Percentiles rank a stretch among this genome's conserved stretches.
Evolutionary conservation across 1,139 yeast species (phyloP).

Genomic region (Pneumocystis wakefieldiae): DNA sequence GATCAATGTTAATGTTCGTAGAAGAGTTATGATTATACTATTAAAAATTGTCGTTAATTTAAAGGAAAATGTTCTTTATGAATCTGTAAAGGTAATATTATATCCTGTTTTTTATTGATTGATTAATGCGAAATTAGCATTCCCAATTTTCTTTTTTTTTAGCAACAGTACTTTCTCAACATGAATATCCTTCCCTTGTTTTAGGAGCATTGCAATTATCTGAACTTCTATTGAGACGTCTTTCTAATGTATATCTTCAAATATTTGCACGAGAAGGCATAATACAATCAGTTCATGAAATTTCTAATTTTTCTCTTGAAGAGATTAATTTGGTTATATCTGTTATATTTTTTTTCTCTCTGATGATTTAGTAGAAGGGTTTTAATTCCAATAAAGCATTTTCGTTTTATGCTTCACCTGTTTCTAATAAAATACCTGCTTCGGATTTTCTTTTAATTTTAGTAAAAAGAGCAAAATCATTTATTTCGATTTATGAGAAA

Average conservation of each 20-base stretch:
- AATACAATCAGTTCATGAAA: constrained; percentile 34
- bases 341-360: background rate
- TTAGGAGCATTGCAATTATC: constrained; percentile 42
- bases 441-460: background rate
- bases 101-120: background rate
- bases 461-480: constrained; percentile 1
- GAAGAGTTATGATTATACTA: constrained; percentile 42
- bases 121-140: constrained; percentile 3
- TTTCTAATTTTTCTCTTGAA: constrained; percentile 4
- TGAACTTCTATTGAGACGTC: constrained; percentile 31
- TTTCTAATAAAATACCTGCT: background rate
- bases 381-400: background rate
- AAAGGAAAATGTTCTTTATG: constrained; percentile 16
- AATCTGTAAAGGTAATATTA: constrained; percentile 15
- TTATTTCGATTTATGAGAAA: background rate
- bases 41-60: constrained; percentile 35
- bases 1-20: constrained; percentile 52
- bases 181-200: constrained; percentile 28
- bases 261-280: constrained; percentile 62
- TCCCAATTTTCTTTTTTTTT: constrained; percentile 31
- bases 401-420: background rate
- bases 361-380: background rate
- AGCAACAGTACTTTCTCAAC: constrained; percentile 57
- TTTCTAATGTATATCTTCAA: constrained; percentile 32
- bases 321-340: background rate